Evolutionary conservation across 176 grass and related monocot species (phyloP), one percentile per base, ranked within the genome.

Genomic region (Eragrostis nindensis): DNA sequence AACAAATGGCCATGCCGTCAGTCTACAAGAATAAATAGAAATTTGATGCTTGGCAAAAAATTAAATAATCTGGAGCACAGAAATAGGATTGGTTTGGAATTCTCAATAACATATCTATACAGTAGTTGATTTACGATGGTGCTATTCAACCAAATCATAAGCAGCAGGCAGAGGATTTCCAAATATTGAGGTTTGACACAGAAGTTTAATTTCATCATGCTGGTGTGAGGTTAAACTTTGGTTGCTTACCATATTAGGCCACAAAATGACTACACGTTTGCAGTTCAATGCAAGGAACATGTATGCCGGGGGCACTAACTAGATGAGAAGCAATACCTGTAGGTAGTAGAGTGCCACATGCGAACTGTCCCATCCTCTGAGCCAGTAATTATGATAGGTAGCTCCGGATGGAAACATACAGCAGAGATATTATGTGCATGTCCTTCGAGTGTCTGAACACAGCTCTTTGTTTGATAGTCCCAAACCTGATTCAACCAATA

Each of bases 381-480:
- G 44, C 92, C 96, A 75, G 96, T 99, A 89, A 99, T 87, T 83
- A 93, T 99, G 52, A 99, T 99, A 61, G 96, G 96, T 82, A 99
- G 86, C 80, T 99, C 96, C 6, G 96, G 96, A 80, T 99, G 96
- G 43, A 99, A 99, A 83, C 90, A 95, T 12, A 93, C 96, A 84
- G 92, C 96, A 53, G 96, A 95, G 42, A 99, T 84, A 83, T 99
- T 99, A 80, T 99, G 96, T 60, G 96, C 87, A 84, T 99, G 96
- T 22, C 96, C 96, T 91, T 99, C 96, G 49, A 99, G 96, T 64
- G 92, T 99, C 87, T 99, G 96, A 74, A 99, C 96, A 61, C 96
- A 99, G 52, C 92, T 94, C 84, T 94, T 99, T 29, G 96, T 99
- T 95, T 99, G 96, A 49, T 99, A 99, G 54, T 99, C 96, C 96